Evolutionary conservation across 2,329 filamentous ascomycete species (phyloP).

Genomic region (Ophiostoma populinum): DNA sequence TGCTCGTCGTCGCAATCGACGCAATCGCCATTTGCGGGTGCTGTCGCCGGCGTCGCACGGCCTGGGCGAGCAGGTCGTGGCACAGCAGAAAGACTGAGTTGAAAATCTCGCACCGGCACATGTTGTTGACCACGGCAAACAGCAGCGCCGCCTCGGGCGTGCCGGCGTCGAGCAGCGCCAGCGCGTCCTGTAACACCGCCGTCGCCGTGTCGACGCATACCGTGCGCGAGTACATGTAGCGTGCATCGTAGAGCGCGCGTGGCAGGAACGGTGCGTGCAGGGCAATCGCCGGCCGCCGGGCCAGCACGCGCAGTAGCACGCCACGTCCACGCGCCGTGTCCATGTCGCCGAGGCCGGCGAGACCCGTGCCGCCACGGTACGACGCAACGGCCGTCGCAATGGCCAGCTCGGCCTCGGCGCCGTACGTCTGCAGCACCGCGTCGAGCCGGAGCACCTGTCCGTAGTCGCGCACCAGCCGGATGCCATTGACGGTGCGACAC

Average conservation of each 20-base stretch:
- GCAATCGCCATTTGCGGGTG: conserved; percentile 1
- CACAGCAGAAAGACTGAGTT: neutral
- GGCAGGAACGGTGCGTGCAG: neutral
- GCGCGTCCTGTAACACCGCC: neutral
- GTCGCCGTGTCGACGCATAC: neutral
- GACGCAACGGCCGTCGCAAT: neutral
- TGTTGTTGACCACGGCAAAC: conserved; percentile 1
- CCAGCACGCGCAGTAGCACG: neutral
- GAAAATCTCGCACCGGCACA: neutral
- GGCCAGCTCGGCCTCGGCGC: neutral
- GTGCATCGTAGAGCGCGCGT: neutral
- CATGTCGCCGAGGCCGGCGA: no score
- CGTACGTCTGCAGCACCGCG: neutral
- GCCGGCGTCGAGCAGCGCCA: neutral
- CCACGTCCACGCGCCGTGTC: neutral
- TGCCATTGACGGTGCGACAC: neutral
- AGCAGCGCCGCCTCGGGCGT: neutral
- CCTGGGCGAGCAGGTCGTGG: neutral
- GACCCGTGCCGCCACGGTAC: no score
- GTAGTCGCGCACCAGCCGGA: neutral
- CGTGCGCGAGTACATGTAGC: neutral
- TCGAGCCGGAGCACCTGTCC: neutral
- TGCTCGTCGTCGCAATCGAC: no score
- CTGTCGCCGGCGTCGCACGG: neutral
- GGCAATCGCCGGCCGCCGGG: neutral